Base-by-base conservation (phyloP, 352 stramenopile species). In the Globisporangium iwayamae region DNA sequence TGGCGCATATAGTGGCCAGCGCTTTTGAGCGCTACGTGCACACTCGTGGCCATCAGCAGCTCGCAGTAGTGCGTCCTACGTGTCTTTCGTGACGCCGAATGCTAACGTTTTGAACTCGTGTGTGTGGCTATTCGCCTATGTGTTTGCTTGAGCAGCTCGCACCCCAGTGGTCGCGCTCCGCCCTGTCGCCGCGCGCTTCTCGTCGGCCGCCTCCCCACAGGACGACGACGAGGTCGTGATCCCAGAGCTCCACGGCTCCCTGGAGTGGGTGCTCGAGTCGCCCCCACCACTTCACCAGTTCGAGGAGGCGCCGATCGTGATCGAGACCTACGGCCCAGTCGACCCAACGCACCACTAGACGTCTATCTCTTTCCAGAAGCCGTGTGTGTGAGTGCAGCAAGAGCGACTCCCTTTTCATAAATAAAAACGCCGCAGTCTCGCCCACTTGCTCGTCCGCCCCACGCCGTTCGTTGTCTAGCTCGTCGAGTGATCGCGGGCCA, bases 211-310 rank as follows among this genome's bases (percentile, higher is more conserved):
- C 41, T 72, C 83, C 41, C 73, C 71, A 60, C 66, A 75, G 60
- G 79, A 71, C 13, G 70, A 89, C 53, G 85, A 94, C 73, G 62
- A 75, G 34, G 83, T 96, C 34, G 85, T 96, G 65, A 81, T 96
- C 55, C 85, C 87, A 38, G 86, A 93, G 65, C 68, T 93, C 50
- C 73, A 89, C 72, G 76, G 89, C 71, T 91, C 85, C 52, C 75
- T 96, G 20, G 88, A 96, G 74, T 96, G 86, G 86, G 81, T 87
- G 68, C 73, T 96, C 64, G 73, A 70, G 62, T 92, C 85, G 67
- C 88, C 88, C 14, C 85, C 88, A 68, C 88, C 88, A 68, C 61
- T 95, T 75, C 88, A 96, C 73, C 88, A 96, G 83, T 96, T 96
- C 64, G 85, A 94, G 38, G 88, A 96, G 67, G 74, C 86, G 14